Evolutionary conservation across 495 filamentous ascomycete genomes (phyloP).

Genomic region (Aspergillus incahuasiensis): DNA sequence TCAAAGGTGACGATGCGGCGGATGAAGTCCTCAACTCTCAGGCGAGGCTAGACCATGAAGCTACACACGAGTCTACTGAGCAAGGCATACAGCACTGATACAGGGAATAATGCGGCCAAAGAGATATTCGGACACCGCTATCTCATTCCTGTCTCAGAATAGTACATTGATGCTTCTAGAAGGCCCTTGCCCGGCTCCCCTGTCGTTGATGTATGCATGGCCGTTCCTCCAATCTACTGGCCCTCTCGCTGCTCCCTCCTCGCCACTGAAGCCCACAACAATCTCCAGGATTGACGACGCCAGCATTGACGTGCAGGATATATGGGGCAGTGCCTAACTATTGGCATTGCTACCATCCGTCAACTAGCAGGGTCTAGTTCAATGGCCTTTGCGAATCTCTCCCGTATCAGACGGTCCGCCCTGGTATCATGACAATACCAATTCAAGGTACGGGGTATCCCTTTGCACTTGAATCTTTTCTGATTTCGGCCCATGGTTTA

Average conservation of each 20-base stretch:
- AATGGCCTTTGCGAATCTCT: not conserved
- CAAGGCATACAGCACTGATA: not conserved
- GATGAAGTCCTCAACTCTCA: not conserved
- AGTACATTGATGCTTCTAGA: conserved; percentile 1
- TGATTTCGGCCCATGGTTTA: not conserved
- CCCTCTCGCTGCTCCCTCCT: not conserved
- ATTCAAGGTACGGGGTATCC: conserved; percentile 4
- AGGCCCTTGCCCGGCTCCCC: not conserved
- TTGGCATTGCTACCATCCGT: not conserved
- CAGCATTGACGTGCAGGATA: conserved; percentile 4
- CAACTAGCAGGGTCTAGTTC: conserved; percentile 1
- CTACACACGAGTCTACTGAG: too few relatives aligned
- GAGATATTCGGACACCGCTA: not conserved
- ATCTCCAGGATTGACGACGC: not conserved
- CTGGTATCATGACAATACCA: conserved; percentile 9
- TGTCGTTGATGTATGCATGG: not conserved
- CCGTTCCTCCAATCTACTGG: not conserved
- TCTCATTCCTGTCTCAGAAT: not conserved
- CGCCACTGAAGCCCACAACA: not conserved
- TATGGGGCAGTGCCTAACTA: not conserved
- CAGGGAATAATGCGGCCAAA: too few relatives aligned
- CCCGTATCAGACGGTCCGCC: conserved; percentile 3
- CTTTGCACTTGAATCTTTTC: not conserved
- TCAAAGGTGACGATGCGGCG: not conserved
- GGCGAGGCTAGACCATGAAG: too few relatives aligned